These are phyloP conservation scores for Naematelia aurantialba DNA, from an alignment of 768 basidiomycete genomes.

Conservation along the genomic window DNA sequence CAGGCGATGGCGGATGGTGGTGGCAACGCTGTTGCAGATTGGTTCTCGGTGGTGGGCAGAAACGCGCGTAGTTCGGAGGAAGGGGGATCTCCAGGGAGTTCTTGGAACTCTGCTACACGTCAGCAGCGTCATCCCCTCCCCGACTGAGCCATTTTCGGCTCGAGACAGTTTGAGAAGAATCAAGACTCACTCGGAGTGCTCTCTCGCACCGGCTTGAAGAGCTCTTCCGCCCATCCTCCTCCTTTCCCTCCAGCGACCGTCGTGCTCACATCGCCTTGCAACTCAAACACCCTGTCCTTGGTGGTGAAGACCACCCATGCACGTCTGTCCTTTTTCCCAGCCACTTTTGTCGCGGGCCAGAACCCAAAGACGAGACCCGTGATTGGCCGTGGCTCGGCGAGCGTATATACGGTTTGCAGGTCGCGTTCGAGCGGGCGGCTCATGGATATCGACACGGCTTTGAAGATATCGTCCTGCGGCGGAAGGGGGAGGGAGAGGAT, in stretches of 20 bases:
- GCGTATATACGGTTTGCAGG: constrained; percentile 49
- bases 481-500: constrained; percentile 78
- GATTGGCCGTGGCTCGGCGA: constrained; percentile 76
- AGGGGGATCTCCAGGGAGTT: constrained; percentile 73
- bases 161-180: not conserved
- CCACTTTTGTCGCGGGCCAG: constrained; percentile 47
- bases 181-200: constrained; percentile 65
- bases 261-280: constrained; percentile 49
- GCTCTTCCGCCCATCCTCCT: constrained; percentile 63
- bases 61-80: constrained; percentile 78
- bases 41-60: constrained; percentile 61
- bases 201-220: constrained; percentile 73
- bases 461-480: constrained; percentile 83
- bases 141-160: not conserved
- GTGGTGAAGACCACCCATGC: constrained; percentile 76
- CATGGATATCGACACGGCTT: constrained; percentile 56
- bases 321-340: constrained; percentile 50
- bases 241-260: constrained; percentile 68
- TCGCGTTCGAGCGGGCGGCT: constrained; percentile 48
- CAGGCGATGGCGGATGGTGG: constrained; percentile 76
- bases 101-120: constrained; percentile 68
- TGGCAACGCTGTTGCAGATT: constrained; percentile 51
- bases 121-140: constrained; percentile 32
- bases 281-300: constrained; percentile 83
- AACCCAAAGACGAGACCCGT: constrained; percentile 79